Evolutionary conservation across 495 filamentous ascomycete species (phyloP).

Genomic region (Cercophora newfieldiana): DNA sequence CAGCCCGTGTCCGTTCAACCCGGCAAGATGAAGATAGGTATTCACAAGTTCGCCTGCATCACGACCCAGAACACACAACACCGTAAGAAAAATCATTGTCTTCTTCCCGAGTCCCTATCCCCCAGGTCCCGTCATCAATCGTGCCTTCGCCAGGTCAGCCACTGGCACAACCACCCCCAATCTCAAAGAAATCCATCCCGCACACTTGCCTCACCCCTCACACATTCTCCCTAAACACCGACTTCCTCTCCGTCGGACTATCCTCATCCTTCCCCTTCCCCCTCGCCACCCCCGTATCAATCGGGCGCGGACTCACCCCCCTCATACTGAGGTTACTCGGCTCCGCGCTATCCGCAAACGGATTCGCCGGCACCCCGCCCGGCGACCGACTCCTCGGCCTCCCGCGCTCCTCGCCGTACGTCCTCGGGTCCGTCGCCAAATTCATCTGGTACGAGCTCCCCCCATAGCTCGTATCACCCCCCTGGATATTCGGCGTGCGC

Average conservation of each 20-base stretch:
- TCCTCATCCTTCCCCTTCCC: constrained; percentile 26
- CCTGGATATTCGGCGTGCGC: constrained; percentile 22
- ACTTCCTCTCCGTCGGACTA: constrained; percentile 48
- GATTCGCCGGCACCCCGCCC: constrained; percentile 40
- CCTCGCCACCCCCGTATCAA: constrained; percentile 38
- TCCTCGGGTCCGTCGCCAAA: constrained; percentile 26
- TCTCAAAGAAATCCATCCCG: background rate
- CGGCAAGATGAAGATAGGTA: background rate
- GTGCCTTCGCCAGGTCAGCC: background rate
- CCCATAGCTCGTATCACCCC: constrained; percentile 20
- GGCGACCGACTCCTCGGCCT: constrained; percentile 35
- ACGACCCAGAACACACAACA: background rate
- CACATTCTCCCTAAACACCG: constrained; percentile 54
- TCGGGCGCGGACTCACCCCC: constrained; percentile 58
- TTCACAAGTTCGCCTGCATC: background rate
- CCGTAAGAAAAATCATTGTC: too few relatives aligned
- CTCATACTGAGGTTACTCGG: constrained; percentile 54
- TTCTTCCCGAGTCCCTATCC: too few relatives aligned
- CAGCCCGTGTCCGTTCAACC: background rate
- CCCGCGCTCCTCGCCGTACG: constrained; percentile 34
- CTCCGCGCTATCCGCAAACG: constrained; percentile 59
- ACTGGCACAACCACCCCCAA: background rate
- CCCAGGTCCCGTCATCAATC: background rate
- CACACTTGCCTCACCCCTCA: constrained; percentile 32
- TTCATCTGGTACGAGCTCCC: constrained; percentile 49